Conservation (phyloP, 345 rosid species). For the Leavenworthia alabamica region DNA sequence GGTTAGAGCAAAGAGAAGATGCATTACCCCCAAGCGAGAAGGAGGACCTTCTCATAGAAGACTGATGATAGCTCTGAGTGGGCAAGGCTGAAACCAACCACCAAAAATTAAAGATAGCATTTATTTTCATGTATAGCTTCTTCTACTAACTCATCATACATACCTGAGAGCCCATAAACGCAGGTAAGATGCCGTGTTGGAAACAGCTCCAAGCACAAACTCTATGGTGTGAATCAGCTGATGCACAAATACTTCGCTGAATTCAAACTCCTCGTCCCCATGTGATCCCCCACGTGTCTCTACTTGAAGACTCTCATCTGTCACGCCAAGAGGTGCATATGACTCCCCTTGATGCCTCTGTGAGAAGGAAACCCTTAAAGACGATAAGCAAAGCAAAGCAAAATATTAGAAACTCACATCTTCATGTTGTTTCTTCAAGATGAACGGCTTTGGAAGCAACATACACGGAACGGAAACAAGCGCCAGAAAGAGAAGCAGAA, state of each 20-base stretch:
- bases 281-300: conserved; percentile 55
- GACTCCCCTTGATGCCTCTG: conserved; percentile 88
- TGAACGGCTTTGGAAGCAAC: conserved; percentile 90
- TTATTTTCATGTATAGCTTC: too few relatives aligned
- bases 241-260: conserved; percentile 92
- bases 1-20: too few relatives aligned
- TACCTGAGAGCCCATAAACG: conserved; percentile 99
- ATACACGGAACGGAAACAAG: conserved; percentile 94
- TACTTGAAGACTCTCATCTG: conserved; percentile 68
- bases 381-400: too few relatives aligned
- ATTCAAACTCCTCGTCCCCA: conserved; percentile 84
- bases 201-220: conserved; percentile 96
- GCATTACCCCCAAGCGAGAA: conserved; percentile 86
- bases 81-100: conserved; percentile 53
- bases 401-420: conserved; percentile 44
- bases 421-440: conserved; percentile 82
- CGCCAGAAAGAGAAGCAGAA: conserved; percentile 63
- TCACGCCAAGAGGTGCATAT: conserved; percentile 48
- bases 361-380: neutral
- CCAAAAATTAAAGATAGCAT: neutral
- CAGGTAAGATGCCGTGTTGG: conserved; percentile 96
- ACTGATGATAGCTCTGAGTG: conserved; percentile 91
- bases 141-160: neutral
- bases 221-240: conserved; percentile 96
- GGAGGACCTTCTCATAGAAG: conserved; percentile 94